Conservation (phyloP, 2,329 filamentous ascomycete species). For the Penicillium sp. region DNA sequence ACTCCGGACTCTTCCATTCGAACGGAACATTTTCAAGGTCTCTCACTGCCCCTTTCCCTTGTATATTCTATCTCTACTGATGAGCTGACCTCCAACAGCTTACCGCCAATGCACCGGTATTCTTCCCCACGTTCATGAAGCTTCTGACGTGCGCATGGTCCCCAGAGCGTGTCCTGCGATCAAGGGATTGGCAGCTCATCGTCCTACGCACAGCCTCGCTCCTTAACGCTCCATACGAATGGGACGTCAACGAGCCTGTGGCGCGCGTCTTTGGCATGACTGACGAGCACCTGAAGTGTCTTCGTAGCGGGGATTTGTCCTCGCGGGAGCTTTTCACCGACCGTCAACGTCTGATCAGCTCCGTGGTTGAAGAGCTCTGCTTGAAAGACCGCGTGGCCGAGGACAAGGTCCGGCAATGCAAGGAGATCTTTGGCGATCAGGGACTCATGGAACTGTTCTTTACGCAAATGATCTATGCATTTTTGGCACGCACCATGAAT, state of each 20-base stretch:
- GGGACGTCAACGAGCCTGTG: conserved; percentile 6
- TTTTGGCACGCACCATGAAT: conserved; percentile 5
- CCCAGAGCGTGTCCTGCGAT: not conserved
- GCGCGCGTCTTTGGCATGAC: conserved; percentile 3
- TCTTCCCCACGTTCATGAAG: conserved; percentile 7
- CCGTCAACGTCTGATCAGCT: conserved; percentile 3
- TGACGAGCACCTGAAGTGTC: not conserved
- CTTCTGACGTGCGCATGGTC: conserved; percentile 3
- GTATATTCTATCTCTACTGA: not conserved
- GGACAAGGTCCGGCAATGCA: not conserved
- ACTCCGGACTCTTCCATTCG: conserved; percentile 1
- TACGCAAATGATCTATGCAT: conserved; percentile 3
- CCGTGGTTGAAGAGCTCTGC: conserved; percentile 4
- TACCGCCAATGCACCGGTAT: conserved; percentile 1
- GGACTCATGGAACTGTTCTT: conserved; percentile 5
- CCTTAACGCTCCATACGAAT: conserved; percentile 3
- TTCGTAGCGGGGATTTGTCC: conserved; percentile 3
- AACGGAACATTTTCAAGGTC: conserved; percentile 7
- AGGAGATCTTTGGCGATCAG: conserved; percentile 2
- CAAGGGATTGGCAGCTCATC: conserved; percentile 1
- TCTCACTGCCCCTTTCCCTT: not conserved
- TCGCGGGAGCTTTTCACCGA: conserved; percentile 3
- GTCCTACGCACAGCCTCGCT: conserved; percentile 4
- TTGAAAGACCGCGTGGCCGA: conserved; percentile 1
- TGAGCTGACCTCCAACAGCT: not conserved